Conservation (phyloP, 371 early-diverging fungal genomes). For the Dichotomocladium elegans region DNA sequence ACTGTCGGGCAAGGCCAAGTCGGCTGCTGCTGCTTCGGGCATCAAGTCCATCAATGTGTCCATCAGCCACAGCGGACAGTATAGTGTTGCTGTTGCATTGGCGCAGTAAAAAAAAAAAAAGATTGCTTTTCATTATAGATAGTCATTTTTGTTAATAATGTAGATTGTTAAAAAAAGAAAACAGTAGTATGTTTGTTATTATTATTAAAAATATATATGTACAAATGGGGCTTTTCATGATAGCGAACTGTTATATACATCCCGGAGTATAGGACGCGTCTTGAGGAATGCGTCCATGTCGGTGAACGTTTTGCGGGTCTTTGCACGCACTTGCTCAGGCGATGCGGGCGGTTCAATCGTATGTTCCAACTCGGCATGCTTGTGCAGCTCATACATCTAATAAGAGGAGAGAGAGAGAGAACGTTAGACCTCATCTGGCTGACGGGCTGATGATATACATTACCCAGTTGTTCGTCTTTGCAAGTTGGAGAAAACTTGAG, state of each 20-base stretch:
- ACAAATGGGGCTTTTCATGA: no score
- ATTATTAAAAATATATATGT: no score
- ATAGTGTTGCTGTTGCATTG: slow-evolving; percentile 86
- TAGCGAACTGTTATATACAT: slow-evolving; percentile 30
- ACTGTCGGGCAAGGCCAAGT: slow-evolving; percentile 83
- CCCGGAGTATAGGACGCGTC: slow-evolving; percentile 20
- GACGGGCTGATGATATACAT: neutral
- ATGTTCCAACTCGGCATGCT: neutral
- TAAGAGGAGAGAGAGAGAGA: neutral
- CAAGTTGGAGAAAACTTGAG: slow-evolving; percentile 42
- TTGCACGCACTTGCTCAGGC: neutral
- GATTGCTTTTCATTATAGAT: no score
- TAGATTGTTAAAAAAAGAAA: no score
- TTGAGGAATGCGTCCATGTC: slow-evolving; percentile 14
- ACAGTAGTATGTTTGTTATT: no score
- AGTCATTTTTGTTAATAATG: no score
- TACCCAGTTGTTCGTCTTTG: slow-evolving; percentile 53
- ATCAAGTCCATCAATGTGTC: slow-evolving; percentile 81
- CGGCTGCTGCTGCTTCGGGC: slow-evolving; percentile 68
- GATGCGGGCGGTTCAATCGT: slow-evolving; percentile 2
- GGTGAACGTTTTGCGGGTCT: slow-evolving; percentile 12
- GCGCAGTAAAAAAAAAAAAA: no score
- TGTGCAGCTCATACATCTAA: slow-evolving; percentile 7
- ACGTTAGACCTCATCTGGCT: neutral
- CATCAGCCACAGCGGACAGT: slow-evolving; percentile 90